Conservation (phyloP, 2,329 filamentous ascomycete species). For the Pseudocercospora eumusae region DNA sequence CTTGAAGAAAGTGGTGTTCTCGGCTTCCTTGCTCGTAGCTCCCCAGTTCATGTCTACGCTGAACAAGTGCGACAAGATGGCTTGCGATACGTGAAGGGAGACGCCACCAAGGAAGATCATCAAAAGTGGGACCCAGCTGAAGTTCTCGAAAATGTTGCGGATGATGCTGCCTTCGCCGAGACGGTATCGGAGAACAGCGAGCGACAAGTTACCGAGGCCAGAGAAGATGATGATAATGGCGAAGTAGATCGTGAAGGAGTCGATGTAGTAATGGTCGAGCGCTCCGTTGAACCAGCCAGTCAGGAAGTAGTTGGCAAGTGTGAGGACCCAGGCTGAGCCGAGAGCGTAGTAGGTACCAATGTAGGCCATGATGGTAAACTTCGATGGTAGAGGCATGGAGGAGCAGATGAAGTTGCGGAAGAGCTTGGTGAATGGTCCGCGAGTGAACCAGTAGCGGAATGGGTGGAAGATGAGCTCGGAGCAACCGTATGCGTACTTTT, state of each 20-base stretch:
- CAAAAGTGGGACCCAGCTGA: constrained; percentile 66
- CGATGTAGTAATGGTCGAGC: constrained; percentile 77
- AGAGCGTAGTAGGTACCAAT: constrained; percentile 81
- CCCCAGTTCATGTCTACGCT: constrained; percentile 52
- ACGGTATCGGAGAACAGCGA: constrained; percentile 73
- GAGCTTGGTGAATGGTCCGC: constrained; percentile 75
- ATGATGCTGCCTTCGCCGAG: constrained; percentile 64
- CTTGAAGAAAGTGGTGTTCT: constrained; percentile 58
- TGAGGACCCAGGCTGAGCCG: constrained; percentile 73
- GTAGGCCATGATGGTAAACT: constrained; percentile 74
- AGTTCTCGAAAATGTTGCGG: constrained; percentile 52
- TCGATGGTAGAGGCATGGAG: constrained; percentile 72
- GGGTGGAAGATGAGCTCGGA: constrained; percentile 82
- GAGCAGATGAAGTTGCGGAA: constrained; percentile 74
- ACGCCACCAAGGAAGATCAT: constrained; percentile 46
- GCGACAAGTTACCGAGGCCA: constrained; percentile 69
- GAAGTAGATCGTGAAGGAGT: constrained; percentile 79
- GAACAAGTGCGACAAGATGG: constrained; percentile 45
- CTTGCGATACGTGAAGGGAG: constrained; percentile 45
- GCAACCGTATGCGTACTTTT: constrained; percentile 84
- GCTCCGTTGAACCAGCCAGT: constrained; percentile 76
- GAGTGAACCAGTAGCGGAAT: constrained; percentile 69
- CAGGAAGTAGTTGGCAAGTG: constrained; percentile 71
- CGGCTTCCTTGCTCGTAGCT: constrained; percentile 61
- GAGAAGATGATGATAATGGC: constrained; percentile 78